Base-by-base conservation (phyloP, 495 filamentous ascomycete genomes). In the Penicillium dipodomyicola region DNA sequence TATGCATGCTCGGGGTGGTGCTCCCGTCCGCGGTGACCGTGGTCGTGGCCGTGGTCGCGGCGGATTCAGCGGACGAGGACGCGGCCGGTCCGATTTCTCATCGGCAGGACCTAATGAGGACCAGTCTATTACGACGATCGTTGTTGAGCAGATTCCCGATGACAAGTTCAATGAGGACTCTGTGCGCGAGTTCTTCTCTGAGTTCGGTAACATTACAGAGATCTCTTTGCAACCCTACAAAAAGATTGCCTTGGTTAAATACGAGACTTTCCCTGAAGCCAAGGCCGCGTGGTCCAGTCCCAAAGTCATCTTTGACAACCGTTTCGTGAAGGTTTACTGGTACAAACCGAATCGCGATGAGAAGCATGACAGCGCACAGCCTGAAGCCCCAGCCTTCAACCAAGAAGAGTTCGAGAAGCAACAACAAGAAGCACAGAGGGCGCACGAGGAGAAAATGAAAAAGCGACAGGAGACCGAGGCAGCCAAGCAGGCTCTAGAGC, bases 321-420 rank as follows among this genome's bases (percentile, higher is more conserved):
- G 94, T 19, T 98, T 98, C 63, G 94, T 98, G 43, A 98, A 96
- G 68, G 91, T 98, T 5, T 98, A 92, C 65, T 98, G 94, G 94
- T 82, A 89, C 69, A 93, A 89, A 60, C 82, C 86, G 0, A 83
- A 85, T 2, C 60, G 63, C 32, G 66, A 72, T 5, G 73, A 78
- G 19, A 65, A 59, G 25, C 23, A 10, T 39, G 73, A 72, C 37
- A 65, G 64, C 29, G 68, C 61, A 35, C 68, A 58, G 45, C 60
- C 64, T 14, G 65, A 66, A 27, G 41, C 65, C 22, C 61, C 60
- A 22, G 75, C 83, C 45, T 84, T 96, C 51, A 86, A 97, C 62
- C 77, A 84, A 61, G 91, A 89, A 55, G 88, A 94, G 56, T 88
- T 97, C 54, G 69, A 84, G 49, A 83, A 77, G 47, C 85, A 85